A percentile compares a stretch with the other conserved stretches of the same genome.
Conservation (phyloP, 495 filamentous ascomycete species). For the Hypomontagnella submonticulosa region DNA sequence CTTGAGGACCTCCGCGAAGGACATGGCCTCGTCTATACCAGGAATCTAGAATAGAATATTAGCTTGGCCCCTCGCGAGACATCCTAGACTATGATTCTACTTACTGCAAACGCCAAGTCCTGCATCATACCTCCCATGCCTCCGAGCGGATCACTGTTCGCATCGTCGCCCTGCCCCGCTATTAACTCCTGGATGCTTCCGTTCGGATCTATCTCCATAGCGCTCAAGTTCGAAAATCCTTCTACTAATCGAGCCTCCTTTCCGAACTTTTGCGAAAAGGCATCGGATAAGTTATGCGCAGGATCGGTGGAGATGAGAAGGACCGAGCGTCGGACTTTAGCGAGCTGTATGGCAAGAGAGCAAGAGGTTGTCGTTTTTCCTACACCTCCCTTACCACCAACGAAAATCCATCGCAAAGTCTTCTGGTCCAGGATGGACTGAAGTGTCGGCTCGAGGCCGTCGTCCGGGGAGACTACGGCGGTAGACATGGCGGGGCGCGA, state of each 20-base stretch:
- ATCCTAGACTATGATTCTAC: constrained; percentile 22
- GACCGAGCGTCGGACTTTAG: constrained; percentile 93
- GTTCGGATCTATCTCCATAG: constrained; percentile 99
- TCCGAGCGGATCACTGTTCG: constrained; percentile 67
- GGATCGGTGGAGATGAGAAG: constrained; percentile 98
- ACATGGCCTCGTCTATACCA: constrained; percentile 99
- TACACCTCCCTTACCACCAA: constrained; percentile 98
- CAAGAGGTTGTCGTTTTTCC: constrained; percentile 99
- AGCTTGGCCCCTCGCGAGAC: constrained; percentile 19
- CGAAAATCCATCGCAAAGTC: constrained; percentile 98
- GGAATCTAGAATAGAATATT: constrained; percentile 73
- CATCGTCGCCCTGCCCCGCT: constrained; percentile 78
- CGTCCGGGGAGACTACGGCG: constrained; percentile 72
- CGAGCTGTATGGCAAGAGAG: constrained; percentile 97
- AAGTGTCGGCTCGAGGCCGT: constrained; percentile 87
- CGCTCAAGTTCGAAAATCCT: constrained; percentile 92
- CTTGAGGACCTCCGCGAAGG: constrained; percentile 97
- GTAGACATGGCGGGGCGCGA: constrained; percentile 63
- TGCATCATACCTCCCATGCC: constrained; percentile 72
- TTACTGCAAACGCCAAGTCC: constrained; percentile 70
- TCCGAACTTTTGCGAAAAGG: constrained; percentile 98
- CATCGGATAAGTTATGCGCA: constrained; percentile 97
- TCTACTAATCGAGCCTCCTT: constrained; percentile 95
- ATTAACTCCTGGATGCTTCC: constrained; percentile 96
- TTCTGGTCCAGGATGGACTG: constrained; percentile 94